A percentile compares a stretch with the other conserved stretches of the same genome.
phyloP scores from a whole-genome alignment of 1,284 basidiomycete genomes.

The Heterobasidion occidentale region DNA sequence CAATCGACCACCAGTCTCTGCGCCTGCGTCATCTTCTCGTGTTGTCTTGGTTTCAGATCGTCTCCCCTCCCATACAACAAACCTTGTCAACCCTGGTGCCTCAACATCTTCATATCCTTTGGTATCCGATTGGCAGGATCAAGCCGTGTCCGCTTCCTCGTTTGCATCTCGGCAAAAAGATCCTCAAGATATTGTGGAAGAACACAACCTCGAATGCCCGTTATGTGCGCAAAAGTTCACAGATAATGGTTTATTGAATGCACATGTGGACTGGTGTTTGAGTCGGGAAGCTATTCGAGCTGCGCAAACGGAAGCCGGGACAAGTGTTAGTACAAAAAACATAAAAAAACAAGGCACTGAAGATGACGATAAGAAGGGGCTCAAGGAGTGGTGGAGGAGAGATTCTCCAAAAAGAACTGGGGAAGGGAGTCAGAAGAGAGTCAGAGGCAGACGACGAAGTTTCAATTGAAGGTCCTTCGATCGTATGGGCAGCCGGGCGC shows the following conservation, averaged over 20 bases:
- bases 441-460: neutral
- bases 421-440: neutral
- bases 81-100: neutral
- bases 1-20: constrained; percentile 1
- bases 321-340: constrained; percentile 11
- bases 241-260: constrained; percentile 63
- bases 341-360: constrained; percentile 10
- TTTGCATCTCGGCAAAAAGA: neutral
- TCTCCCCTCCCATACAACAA: neutral
- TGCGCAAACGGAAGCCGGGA: constrained; percentile 38
- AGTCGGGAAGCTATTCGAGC: constrained; percentile 62
- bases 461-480: neutral
- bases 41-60: neutral
- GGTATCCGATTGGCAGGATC: neutral
- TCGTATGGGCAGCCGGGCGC: neutral
- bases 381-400: constrained; percentile 3
- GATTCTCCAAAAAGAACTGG: neutral
- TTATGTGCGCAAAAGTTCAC: constrained; percentile 50
- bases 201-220: constrained; percentile 41
- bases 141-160: neutral
- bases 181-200: constrained; percentile 13
- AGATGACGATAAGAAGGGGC: neutral
- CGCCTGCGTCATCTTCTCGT: constrained; percentile 1
- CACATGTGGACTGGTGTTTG: constrained; percentile 72
- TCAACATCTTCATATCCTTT: neutral